Percentiles rank a stretch among this genome's conserved stretches.
phyloP scores from a whole-genome alignment of 176 grass and related monocot species.

The Saccharum officinarum region DNA sequence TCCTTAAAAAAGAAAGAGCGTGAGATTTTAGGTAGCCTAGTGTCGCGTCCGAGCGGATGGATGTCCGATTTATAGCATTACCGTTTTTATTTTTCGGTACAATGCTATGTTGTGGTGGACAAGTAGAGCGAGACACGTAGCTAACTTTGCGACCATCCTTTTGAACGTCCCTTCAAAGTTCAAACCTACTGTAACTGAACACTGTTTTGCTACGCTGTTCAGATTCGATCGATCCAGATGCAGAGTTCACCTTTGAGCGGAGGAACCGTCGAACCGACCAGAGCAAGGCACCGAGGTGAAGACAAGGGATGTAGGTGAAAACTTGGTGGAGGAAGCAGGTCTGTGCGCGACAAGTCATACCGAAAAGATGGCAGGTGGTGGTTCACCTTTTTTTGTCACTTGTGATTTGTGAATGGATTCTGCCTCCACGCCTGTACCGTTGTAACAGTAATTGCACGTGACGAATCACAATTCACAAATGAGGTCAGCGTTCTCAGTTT shows the following conservation, averaged over 20 bases:
- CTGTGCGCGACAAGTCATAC: background rate
- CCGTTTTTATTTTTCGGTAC: no score
- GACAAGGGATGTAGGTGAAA: background rate
- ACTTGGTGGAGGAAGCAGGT: background rate
- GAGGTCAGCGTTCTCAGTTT: no score
- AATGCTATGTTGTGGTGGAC: no score
- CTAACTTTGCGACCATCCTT: no score
- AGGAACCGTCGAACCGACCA: no score
- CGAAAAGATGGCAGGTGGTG: background rate
- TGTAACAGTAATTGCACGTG: background rate
- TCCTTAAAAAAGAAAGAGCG: no score
- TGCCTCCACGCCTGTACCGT: background rate
- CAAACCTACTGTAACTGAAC: background rate
- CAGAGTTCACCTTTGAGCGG: background rate
- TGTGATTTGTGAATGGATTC: background rate
- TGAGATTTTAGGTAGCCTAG: no score
- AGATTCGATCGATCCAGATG: background rate
- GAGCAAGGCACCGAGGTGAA: background rate
- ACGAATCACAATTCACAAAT: background rate
- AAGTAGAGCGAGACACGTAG: no score
- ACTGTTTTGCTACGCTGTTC: background rate
- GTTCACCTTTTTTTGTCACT: background rate
- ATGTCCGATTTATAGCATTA: no score
- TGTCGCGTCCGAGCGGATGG: no score
- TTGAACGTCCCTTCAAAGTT: no score